Conservation (phyloP, 257 asterid genomes). For the Prunella vulgaris region DNA sequence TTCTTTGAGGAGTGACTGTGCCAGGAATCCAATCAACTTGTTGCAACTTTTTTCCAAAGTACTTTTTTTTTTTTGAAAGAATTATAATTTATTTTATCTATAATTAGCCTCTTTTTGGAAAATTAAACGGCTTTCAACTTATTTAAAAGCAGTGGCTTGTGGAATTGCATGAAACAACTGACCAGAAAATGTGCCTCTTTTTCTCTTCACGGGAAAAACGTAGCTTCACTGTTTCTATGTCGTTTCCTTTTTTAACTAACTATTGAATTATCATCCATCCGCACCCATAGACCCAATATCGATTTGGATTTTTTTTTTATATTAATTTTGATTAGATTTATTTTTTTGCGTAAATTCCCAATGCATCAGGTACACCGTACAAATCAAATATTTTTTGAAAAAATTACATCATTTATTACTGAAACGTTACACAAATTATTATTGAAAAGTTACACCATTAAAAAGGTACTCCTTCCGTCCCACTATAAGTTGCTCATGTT, state of each 20-base stretch:
- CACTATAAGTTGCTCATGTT: too few relatives aligned
- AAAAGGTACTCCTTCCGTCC: too few relatives aligned
- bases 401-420: too few relatives aligned
- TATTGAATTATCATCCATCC: too few relatives aligned
- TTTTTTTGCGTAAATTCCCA: too few relatives aligned
- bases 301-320: too few relatives aligned
- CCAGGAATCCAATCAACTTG: not conserved
- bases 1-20: not conserved
- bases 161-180: slow-evolving; percentile 10
- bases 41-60: not conserved
- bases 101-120: slow-evolving; percentile 3
- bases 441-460: too few relatives aligned
- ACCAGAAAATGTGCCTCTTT: slow-evolving; percentile 11
- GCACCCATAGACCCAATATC: too few relatives aligned
- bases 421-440: too few relatives aligned
- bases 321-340: too few relatives aligned
- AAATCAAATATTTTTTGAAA: too few relatives aligned
- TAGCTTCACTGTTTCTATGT: not conserved
- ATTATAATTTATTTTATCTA: not conserved
- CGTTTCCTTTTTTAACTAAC: not conserved
- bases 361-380: too few relatives aligned
- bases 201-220: slow-evolving; percentile 6
- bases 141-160: not conserved
- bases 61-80: not conserved
- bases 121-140: not conserved